Evolutionary conservation across 805 yeast species (phyloP).

Genomic region (Cyberlindnera mrakii): DNA sequence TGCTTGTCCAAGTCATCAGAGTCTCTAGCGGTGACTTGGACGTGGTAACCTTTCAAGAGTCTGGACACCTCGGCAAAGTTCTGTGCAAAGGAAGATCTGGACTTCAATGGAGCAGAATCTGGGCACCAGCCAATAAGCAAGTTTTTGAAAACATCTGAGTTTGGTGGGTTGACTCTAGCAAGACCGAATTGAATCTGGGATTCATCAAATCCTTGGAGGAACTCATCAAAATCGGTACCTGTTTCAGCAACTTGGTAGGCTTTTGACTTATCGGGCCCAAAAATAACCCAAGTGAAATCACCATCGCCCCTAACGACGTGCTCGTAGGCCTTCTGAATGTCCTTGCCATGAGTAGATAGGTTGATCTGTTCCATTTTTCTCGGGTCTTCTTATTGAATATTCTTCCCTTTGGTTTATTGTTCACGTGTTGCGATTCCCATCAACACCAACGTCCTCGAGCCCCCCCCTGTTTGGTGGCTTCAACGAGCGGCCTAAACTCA

Average conservation of each 20-base stretch:
- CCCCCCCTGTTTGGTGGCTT: too few species aligned
- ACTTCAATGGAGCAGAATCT: slow-evolving; percentile 81
- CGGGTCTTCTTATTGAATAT: neutral
- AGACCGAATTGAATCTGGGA: slow-evolving; percentile 88
- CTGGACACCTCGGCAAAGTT: slow-evolving; percentile 73
- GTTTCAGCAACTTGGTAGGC: slow-evolving; percentile 37
- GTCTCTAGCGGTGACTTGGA: slow-evolving; percentile 95
- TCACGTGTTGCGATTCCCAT: too few species aligned
- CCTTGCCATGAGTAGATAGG: slow-evolving; percentile 62
- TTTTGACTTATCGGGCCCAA: slow-evolving; percentile 59
- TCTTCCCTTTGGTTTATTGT: too few species aligned
- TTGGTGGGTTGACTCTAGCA: slow-evolving; percentile 81
- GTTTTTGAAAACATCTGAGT: slow-evolving; percentile 83
- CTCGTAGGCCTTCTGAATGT: slow-evolving; percentile 70
- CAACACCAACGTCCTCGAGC: too few species aligned
- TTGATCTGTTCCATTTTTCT: slow-evolving; percentile 39
- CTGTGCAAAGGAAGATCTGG: slow-evolving; percentile 68
- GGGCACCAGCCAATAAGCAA: slow-evolving; percentile 95
- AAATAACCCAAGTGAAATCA: slow-evolving; percentile 67
- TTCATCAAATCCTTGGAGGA: slow-evolving; percentile 77
- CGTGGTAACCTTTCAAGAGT: slow-evolving; percentile 78
- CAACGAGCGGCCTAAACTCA: too few species aligned
- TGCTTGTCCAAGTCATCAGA: slow-evolving; percentile 79
- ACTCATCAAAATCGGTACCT: slow-evolving; percentile 67
- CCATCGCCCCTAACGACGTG: slow-evolving; percentile 75